Base-by-base conservation (phyloP, 805 yeast species). In the Starmerella sirachaensis region DNA sequence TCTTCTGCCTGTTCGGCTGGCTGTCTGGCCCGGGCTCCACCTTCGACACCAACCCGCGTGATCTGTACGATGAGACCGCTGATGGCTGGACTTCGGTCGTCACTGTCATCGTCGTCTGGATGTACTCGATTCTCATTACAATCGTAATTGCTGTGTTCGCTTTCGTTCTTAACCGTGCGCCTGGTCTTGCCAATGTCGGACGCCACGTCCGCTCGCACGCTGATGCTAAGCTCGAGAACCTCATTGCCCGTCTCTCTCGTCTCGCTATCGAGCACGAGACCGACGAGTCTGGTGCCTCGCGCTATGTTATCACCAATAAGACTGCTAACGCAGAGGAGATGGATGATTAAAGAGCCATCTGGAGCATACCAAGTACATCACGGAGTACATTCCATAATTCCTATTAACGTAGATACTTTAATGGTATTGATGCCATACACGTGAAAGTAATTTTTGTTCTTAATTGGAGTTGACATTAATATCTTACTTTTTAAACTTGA, bases 81-180 rank as follows among this genome's bases (percentile, higher is more conserved):
- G 91, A 82, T 68, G 85, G 85, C 78, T 80, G 93, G 93, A 84
- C 86, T 63, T 93, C 84, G 69, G 78, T 84, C 54, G 94, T 84
- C 57, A 76, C 95, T 45, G 93, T 84, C 60, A 85, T 78, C 62
- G 79, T 93, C 70, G 72, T 80, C 66, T 84, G 91, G 91, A 67
- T 81, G 61, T 84, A 81, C 86, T 82, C 94, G 49, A 78, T 84
- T 69, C 93, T 94, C 74, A 83, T 80, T 66, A 83, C 84, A 82
- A 83, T 93, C 72, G 76, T 77, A 68, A 66, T 84, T 72, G 94
- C 94, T 64, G 93, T 94, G 74, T 83, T 86, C 61, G 84, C 85
- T 78, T 84, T 76, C 81, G 56, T 80, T 61, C 80, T 84, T 29
- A 49, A 50, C 46, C 52, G 53, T 30, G 47, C 52, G 29, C 54